phyloP scores from a whole-genome alignment of 1,139 yeast species.

The Yamadazyma taylorii region DNA sequence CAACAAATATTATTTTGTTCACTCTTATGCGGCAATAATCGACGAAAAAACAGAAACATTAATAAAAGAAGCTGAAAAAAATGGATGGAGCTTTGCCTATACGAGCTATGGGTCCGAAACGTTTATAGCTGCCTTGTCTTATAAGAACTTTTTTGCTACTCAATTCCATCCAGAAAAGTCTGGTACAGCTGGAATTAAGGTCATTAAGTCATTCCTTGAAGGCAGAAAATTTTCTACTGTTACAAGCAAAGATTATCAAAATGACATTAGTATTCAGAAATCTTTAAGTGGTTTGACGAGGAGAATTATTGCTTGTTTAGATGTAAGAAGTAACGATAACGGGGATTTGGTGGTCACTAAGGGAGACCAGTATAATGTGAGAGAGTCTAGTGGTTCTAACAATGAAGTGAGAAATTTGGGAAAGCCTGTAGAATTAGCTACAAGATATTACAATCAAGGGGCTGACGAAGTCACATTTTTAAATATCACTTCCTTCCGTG shows the following conservation, averaged over 20 bases:
- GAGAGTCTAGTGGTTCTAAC: slow-evolving; percentile 61
- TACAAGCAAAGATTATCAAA: slow-evolving; percentile 20
- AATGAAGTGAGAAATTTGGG: slow-evolving; percentile 82
- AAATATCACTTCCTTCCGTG: slow-evolving; percentile 92
- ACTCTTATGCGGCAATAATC: slow-evolving; percentile 80
- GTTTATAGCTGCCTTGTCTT: slow-evolving; percentile 81
- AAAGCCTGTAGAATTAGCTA: slow-evolving; percentile 92
- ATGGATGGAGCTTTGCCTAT: slow-evolving; percentile 79
- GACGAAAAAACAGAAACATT: slow-evolving; percentile 29
- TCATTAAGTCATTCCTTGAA: slow-evolving; percentile 68
- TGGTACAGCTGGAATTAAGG: slow-evolving; percentile 81
- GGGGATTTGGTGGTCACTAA: slow-evolving; percentile 97
- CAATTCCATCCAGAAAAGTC: slow-evolving; percentile 98
- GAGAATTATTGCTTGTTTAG: slow-evolving; percentile 92
- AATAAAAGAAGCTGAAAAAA: slow-evolving; percentile 29
- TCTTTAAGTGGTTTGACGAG: slow-evolving; percentile 75
- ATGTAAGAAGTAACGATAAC: slow-evolving; percentile 89
- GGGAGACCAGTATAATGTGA: slow-evolving; percentile 96
- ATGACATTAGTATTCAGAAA: slow-evolving; percentile 33
- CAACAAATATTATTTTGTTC: slow-evolving; percentile 88
- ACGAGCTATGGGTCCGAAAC: slow-evolving; percentile 76
- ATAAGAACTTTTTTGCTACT: slow-evolving; percentile 83
- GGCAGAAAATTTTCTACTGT: slow-evolving; percentile 38
- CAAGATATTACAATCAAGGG: slow-evolving; percentile 85
- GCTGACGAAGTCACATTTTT: slow-evolving; percentile 96